These are phyloP conservation scores for Parmales sp. DNA, from an alignment of 108 stramenopile genomes.

Conservation along the genomic window DNA sequence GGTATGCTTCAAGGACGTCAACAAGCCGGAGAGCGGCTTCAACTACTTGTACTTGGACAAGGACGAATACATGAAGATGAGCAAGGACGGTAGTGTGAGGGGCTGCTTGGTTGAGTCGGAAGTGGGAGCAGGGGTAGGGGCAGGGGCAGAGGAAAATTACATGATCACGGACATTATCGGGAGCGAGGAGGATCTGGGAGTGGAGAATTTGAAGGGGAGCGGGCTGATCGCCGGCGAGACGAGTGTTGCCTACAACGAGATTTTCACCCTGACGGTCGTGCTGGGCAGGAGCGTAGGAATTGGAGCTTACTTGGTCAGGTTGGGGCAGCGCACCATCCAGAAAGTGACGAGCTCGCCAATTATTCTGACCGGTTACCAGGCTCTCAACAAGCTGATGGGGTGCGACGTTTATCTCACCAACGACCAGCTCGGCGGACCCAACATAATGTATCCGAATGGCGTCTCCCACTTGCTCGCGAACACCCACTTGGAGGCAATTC, in stretches of 20 bases:
- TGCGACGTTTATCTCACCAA: constrained; percentile 97
- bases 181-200: constrained; percentile 90
- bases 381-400: constrained; percentile 98
- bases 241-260: constrained; percentile 83
- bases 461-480: constrained; percentile 82
- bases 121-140: constrained; percentile 34
- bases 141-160: constrained; percentile 48
- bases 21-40: constrained; percentile 87
- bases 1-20: constrained; percentile 87
- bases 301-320: constrained; percentile 96
- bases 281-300: constrained; percentile 95
- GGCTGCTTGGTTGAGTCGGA: not conserved
- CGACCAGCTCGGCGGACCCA: constrained; percentile 93
- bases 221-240: constrained; percentile 99
- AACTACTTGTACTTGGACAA: constrained; percentile 85
- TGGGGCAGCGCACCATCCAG: constrained; percentile 96
- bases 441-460: constrained; percentile 96
- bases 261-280: constrained; percentile 94
- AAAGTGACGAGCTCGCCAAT: constrained; percentile 86
- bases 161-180: constrained; percentile 87
- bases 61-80: constrained; percentile 81
- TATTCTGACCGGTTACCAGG: constrained; percentile 96
- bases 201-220: constrained; percentile 96
- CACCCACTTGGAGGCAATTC: constrained; percentile 82
- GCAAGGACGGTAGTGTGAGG: constrained; percentile 7